phyloP scores from a whole-genome alignment of 1,284 basidiomycete genomes.

The Malassezia obtusa region DNA sequence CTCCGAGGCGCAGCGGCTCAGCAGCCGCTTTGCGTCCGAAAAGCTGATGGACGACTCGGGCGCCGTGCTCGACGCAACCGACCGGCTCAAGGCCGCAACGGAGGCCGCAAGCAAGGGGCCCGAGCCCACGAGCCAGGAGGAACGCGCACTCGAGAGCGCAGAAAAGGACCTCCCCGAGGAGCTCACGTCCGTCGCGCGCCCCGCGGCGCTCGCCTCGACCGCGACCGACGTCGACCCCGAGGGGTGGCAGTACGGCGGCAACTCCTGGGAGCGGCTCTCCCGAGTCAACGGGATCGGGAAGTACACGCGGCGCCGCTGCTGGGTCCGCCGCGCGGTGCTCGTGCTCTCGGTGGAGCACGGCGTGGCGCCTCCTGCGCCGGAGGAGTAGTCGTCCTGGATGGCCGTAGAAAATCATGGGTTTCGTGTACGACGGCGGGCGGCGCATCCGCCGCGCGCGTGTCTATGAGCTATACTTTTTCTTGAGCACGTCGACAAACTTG shows the following conservation, averaged over 20 bases:
- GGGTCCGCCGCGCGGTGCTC: conserved; percentile 49
- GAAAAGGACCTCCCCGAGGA: conserved; percentile 3
- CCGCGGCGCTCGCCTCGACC: not conserved
- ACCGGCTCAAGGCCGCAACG: not conserved
- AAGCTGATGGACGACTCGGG: not conserved
- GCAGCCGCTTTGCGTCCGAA: not conserved
- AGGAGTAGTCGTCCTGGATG: not conserved
- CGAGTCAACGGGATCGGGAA: conserved; percentile 71
- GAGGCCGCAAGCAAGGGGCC: not conserved
- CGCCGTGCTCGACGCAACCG: conserved; percentile 1
- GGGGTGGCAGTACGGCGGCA: conserved; percentile 89
- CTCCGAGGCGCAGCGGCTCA: conserved; percentile 11
- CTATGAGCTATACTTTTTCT: conserved; percentile 1
- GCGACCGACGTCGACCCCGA: conserved; percentile 61
- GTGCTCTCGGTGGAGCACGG: conserved; percentile 43
- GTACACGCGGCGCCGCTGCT: conserved; percentile 49
- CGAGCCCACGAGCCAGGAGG: not conserved
- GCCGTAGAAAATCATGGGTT: not conserved
- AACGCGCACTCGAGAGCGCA: not conserved
- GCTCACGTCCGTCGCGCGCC: conserved; percentile 1
- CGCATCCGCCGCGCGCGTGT: no score
- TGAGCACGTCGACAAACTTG: conserved; percentile 10
- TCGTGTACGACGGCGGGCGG: not conserved
- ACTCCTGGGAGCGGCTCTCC: conserved; percentile 80
- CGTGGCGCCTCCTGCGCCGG: not conserved